These are phyloP conservation scores for Mucor velutinosus DNA, from an alignment of 371 early-diverging fungal species.

Conservation along the genomic window DNA sequence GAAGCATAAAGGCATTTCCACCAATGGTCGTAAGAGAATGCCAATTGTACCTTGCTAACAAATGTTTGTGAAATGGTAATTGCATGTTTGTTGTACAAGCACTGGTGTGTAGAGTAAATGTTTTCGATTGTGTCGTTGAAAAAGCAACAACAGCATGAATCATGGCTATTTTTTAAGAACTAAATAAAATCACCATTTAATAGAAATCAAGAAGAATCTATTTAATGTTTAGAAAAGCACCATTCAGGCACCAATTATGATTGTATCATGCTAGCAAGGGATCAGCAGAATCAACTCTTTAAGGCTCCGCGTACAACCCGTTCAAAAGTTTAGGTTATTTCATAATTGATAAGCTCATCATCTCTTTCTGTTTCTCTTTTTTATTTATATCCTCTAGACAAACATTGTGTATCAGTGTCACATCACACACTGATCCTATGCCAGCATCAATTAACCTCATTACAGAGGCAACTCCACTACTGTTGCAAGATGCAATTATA, in stretches of 20 bases:
- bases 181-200: too few relatives aligned
- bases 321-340: not conserved
- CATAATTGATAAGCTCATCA: too few relatives aligned
- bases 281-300: not conserved
- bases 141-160: not conserved
- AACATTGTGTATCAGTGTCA: not conserved
- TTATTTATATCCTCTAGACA: not conserved
- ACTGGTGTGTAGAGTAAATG: too few relatives aligned
- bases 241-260: not conserved
- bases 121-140: too few relatives aligned
- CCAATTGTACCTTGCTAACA: slow-evolving; percentile 8
- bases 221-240: not conserved
- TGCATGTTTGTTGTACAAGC: not conserved
- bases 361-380: not conserved
- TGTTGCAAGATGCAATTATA: not conserved
- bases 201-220: not conserved
- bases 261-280: not conserved
- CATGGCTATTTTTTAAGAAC: too few relatives aligned
- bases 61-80: not conserved
- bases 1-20: slow-evolving; percentile 17
- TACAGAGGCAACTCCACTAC: slow-evolving; percentile 9
- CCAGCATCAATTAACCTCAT: not conserved
- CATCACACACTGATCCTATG: not conserved
- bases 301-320: not conserved
- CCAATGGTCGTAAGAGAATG: slow-evolving; percentile 25